Evolutionary conservation across 257 asterid species (phyloP).

Genomic region (Hygrophila difformis): DNA sequence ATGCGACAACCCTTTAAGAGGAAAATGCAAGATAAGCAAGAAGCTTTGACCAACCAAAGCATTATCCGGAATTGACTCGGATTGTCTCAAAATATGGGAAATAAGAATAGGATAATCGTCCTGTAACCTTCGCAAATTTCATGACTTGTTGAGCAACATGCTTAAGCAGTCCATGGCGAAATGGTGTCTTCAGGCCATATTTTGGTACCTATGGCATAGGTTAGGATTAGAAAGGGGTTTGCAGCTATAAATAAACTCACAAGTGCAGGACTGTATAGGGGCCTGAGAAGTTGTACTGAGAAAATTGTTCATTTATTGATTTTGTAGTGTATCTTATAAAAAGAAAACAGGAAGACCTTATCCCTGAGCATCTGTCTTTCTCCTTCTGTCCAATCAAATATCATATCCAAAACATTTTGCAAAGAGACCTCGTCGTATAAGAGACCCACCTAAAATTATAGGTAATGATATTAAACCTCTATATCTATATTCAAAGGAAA

Average conservation of each 20-base stretch:
- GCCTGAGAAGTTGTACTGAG: too few species aligned
- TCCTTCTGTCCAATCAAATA: conserved; percentile 79
- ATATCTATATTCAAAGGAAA: too few species aligned
- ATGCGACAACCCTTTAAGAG: too few species aligned
- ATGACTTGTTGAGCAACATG: conserved; percentile 90
- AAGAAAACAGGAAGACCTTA: conserved; percentile 26
- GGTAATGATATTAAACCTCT: not conserved
- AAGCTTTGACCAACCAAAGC: too few species aligned
- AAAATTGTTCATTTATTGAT: too few species aligned
- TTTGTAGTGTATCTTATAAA: too few species aligned
- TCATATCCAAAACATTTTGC: conserved; percentile 76
- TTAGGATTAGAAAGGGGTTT: conserved; percentile 11
- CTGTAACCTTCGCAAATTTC: conserved; percentile 56
- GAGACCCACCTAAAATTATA: conserved; percentile 76
- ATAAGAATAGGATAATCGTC: not conserved
- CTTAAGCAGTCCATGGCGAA: conserved; percentile 94
- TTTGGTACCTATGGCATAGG: conserved; percentile 55
- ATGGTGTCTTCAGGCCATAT: conserved; percentile 83
- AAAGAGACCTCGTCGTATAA: conserved; percentile 77
- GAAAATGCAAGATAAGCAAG: too few species aligned
- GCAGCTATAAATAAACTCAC: too few species aligned
- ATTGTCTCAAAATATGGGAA: too few species aligned
- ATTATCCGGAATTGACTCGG: too few species aligned
- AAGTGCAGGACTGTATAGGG: too few species aligned
- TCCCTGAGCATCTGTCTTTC: conserved; percentile 87